phyloP scores from a whole-genome alignment of 345 rosid genomes.

The Alliaria petiolata region DNA sequence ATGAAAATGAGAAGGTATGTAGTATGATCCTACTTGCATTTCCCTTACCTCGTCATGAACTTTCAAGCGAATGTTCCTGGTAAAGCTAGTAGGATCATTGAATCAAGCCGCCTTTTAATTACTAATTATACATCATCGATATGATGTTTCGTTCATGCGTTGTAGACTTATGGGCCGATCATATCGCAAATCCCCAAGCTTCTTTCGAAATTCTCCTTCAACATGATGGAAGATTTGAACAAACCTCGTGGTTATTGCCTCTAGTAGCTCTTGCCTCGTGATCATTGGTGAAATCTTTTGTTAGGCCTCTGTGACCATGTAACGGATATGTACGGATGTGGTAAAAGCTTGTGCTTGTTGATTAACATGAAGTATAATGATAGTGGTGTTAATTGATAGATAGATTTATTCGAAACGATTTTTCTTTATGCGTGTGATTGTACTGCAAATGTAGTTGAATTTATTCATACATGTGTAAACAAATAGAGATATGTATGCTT shows the following conservation, averaged over 20 bases:
- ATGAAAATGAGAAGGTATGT: slow-evolving; percentile 65
- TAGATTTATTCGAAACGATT: not conserved
- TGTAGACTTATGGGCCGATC: slow-evolving; percentile 73
- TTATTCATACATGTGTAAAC: not conserved
- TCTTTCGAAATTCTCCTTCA: slow-evolving; percentile 75
- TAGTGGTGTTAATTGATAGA: not conserved
- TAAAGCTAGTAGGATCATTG: not conserved
- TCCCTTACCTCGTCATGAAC: not conserved
- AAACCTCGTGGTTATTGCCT: not conserved
- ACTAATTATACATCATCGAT: not conserved
- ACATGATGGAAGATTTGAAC: slow-evolving; percentile 44
- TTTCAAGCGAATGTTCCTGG: not conserved
- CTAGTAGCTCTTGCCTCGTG: not conserved
- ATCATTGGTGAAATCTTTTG: not conserved
- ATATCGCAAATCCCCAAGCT: slow-evolving; percentile 75
- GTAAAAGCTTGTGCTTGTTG: not conserved
- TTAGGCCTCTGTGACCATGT: not conserved
- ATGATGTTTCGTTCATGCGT: not conserved
- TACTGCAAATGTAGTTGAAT: not conserved
- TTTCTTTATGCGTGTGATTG: not conserved
- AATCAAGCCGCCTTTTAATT: not conserved
- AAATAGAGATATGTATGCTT: not conserved
- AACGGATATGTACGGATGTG: not conserved
- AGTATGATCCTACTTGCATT: not conserved
- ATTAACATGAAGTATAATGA: not conserved